phyloP scores from a whole-genome alignment of 306 rosid genomes.

The cucumber (Cucumis sativus) region DNA sequence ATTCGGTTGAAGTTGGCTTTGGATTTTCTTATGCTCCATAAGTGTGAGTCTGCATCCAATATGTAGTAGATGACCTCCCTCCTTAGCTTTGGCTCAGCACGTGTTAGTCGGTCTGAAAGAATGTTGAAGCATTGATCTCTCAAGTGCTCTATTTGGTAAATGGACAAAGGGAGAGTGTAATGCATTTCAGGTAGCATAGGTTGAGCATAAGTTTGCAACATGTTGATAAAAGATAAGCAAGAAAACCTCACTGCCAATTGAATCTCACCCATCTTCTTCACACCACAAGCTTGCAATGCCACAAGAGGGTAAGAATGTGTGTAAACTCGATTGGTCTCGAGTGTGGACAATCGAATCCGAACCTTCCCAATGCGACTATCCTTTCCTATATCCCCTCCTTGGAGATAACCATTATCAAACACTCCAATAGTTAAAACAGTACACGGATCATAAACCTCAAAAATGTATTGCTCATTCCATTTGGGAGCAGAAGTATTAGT shows the following conservation, averaged over 20 bases:
- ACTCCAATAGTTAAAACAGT: constrained; percentile 34
- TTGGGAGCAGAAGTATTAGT: constrained; percentile 24
- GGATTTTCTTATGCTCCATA: constrained; percentile 38
- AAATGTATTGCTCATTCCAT: constrained; percentile 33
- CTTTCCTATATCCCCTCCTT: constrained; percentile 7
- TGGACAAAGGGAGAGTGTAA: constrained; percentile 21
- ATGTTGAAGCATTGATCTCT: constrained; percentile 21
- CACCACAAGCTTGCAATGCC: constrained; percentile 22
- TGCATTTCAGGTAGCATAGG: constrained; percentile 35
- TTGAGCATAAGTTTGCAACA: constrained; percentile 23
- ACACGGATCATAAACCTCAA: constrained; percentile 47
- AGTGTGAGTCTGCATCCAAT: constrained; percentile 25
- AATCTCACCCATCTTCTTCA: constrained; percentile 42
- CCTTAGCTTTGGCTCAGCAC: constrained; percentile 29
- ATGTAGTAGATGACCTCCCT: constrained; percentile 32
- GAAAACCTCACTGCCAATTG: constrained; percentile 43
- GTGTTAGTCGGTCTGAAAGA: constrained; percentile 14
- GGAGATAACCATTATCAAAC: constrained; percentile 33
- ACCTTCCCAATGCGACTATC: constrained; percentile 32
- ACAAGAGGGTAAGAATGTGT: constrained; percentile 36
- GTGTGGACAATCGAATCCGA: constrained; percentile 32
- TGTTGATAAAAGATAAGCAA: constrained; percentile 25
- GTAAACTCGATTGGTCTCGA: constrained; percentile 26
- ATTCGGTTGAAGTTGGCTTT: constrained; percentile 26
- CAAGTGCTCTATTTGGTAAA: constrained; percentile 25